These are phyloP conservation scores for Globisporangium splendens DNA, from an alignment of 352 stramenopile genomes.

Conservation along the genomic window DNA sequence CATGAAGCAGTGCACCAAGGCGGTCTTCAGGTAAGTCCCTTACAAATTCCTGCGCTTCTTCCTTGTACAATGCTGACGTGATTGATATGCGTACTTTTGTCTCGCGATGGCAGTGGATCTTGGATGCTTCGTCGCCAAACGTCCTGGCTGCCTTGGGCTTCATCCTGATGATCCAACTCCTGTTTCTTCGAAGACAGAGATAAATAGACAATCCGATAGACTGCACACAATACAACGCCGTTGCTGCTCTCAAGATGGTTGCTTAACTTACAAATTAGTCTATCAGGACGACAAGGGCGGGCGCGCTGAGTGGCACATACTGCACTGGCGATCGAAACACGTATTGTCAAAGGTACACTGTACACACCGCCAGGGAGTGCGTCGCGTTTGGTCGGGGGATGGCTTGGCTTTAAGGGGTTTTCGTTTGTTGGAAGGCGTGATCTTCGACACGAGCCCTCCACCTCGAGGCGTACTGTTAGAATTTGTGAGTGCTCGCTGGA, in stretches of 20 bases:
- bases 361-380: constrained; percentile 43
- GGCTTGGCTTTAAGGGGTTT: constrained; percentile 1
- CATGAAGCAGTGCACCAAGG: constrained; percentile 21
- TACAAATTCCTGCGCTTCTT: no score
- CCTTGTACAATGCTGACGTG: not conserved
- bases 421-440: constrained; percentile 3
- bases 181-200: constrained; percentile 5
- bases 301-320: constrained; percentile 50
- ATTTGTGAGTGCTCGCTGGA: constrained; percentile 21
- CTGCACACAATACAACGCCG: not conserved
- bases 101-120: constrained; percentile 12
- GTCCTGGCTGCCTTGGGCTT: constrained; percentile 11
- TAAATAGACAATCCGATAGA: constrained; percentile 1
- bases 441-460: not conserved
- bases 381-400: constrained; percentile 6
- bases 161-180: constrained; percentile 9
- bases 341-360: constrained; percentile 75
- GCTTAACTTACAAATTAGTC: constrained; percentile 15
- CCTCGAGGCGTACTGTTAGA: constrained; percentile 14
- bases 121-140: constrained; percentile 17
- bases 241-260: not conserved
- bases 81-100: not conserved
- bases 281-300: constrained; percentile 15
- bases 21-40: constrained; percentile 28
- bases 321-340: constrained; percentile 66